These are phyloP conservation scores for Cryphonectria naterciae DNA, from an alignment of 2,329 filamentous ascomycete species.

Conservation along the genomic window DNA sequence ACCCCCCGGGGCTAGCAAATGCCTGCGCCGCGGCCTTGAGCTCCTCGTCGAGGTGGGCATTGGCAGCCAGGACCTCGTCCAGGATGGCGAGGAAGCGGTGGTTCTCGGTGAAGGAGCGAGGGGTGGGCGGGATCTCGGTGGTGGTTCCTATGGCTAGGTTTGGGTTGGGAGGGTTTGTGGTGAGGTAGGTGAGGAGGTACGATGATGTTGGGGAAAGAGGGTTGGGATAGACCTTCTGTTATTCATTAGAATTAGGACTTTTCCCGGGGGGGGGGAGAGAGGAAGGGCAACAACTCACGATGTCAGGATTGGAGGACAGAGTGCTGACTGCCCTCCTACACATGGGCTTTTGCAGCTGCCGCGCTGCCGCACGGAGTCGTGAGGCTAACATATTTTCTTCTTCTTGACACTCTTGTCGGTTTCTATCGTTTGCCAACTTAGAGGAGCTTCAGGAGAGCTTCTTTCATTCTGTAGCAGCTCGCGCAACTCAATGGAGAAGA, in stretches of 20 bases:
- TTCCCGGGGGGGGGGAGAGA: not conserved
- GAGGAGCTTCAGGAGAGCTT: not conserved
- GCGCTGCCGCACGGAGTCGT: conserved; percentile 34
- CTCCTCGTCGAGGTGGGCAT: conserved; percentile 61
- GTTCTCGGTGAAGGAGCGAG: conserved; percentile 63
- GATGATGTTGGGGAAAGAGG: conserved; percentile 45
- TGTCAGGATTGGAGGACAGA: conserved; percentile 55
- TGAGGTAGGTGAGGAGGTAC: conserved; percentile 63
- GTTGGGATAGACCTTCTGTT: conserved; percentile 62
- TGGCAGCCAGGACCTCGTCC: conserved; percentile 57
- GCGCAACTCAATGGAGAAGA: not conserved
- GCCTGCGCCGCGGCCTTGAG: conserved; percentile 61
- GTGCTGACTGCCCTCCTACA: conserved; percentile 47
- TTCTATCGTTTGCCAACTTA: not conserved
- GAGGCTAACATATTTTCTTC: conserved; percentile 38
- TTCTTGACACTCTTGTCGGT: not conserved
- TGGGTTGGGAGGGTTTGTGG: conserved; percentile 53
- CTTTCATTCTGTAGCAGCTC: not conserved
- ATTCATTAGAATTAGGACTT: not conserved
- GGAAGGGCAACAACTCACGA: conserved; percentile 43
- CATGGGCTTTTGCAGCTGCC: conserved; percentile 32
- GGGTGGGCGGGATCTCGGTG: conserved; percentile 62
- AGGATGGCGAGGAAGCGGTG: conserved; percentile 62
- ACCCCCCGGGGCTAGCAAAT: conserved; percentile 62
- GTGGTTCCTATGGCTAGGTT: conserved; percentile 63